Base-by-base conservation (phyloP, 1,284 basidiomycete species). In the Afroboletus lepidellus region DNA sequence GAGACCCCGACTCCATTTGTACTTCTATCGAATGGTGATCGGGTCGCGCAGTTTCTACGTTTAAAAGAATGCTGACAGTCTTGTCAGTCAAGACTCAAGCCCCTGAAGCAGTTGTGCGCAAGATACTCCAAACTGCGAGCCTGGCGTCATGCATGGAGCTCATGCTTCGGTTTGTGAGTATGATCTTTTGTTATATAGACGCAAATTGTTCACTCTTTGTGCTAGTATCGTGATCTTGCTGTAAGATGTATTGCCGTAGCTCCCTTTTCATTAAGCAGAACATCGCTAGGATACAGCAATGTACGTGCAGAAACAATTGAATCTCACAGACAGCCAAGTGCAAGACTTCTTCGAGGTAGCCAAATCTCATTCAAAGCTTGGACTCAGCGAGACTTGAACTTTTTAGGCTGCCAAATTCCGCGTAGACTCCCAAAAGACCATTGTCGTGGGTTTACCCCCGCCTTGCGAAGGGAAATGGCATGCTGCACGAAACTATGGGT, bases 301-400 rank as follows among this genome's bases (percentile, higher is more conserved):
- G 20, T 80, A 81, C 46, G 64, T 78, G 8, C 76, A 78, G 49
- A 70, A 71, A 18, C 79, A 81, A 50, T 55, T 77, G 20, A 61
- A 63, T 37, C 66, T 81, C 6, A 67, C 72, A 5, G 74, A 80
- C 29, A 62, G 53, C 6, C 70, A 75, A 51, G 62, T 74, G 3
- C 80, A 81, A 59, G 77, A 81, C 55, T 80, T 80, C 49, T 69
- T 81, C 9, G 78, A 77, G 62, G 79, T 78, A 49, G 5, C 21
- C 16, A 18, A 16, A 42, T 21, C 43, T 46, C 25, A 24, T 18
- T 18, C 41, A n/a, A 25, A 5, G 1, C 34, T n/a, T 34, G 13
- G 16, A 46, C 9, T 21, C 16, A 37, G 9, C 18, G 3, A 37
- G 24, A 37, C 38, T 57, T 9, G 52, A 4, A 1, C 13, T 13